Base-by-base conservation (phyloP, 768 basidiomycete species). In the Serendipita sp. region DNA sequence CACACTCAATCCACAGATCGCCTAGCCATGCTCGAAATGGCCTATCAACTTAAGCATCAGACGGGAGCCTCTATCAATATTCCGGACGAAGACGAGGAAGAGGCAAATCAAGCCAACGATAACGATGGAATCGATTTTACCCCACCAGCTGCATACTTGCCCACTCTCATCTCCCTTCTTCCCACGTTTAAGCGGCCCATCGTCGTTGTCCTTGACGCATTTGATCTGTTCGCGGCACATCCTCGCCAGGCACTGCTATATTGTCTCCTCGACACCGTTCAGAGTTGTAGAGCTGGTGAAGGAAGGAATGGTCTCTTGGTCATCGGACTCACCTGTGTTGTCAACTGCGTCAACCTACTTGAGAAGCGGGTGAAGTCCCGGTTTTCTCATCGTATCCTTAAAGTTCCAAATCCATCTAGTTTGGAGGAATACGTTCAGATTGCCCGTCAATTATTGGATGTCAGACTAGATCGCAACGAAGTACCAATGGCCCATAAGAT, bases 341-440 rank as follows among this genome's bases (percentile, higher is more conserved):
- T 94, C 28, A 93, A 98, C 70, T 88, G 91, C 16, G 81, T 97
- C 66, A 88, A 89, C 67, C 75, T 89, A 2, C 78, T 99, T 16
- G 96, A 99, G 73, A 99, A 99, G 73, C 81, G 96, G 48, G 96
- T 99, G 60, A 96, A 98, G 75, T 96, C 92, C 68, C 83, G 96
- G 2, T 99, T 98, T 75, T 97, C 94, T 1, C 92, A 93, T 37
- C 80, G 96, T 64, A 89, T 92, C 70, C 78, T 94, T 65, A 83
- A 90, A 54, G 85, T 90, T 3, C 80, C 83, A 0, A 82, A 88
- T 13, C 83, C 86, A 1, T 70, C 75, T 3, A 76, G 75, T 7
- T 66, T 84, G 0, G 73, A 76, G 2, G 74, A 74, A 16, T 88
- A 86, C 78, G 71, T 81, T 11, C 72, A 70, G 5, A 72, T 84